Conservation (phyloP, 2,329 filamentous ascomycete species). For the Hypomyces rosellus region DNA sequence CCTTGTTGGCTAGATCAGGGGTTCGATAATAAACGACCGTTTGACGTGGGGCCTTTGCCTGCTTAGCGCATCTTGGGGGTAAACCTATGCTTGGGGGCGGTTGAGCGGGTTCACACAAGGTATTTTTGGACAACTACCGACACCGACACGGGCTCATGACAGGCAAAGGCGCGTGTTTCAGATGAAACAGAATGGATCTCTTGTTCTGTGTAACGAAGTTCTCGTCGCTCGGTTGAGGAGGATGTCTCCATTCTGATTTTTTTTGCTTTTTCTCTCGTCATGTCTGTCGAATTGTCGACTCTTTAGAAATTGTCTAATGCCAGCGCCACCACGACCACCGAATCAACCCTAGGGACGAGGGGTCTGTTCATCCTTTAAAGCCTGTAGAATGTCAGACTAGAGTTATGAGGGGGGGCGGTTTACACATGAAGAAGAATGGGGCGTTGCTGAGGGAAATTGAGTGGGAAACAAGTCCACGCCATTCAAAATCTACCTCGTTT, state of each 20-base stretch:
- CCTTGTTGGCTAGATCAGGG: constrained; percentile 10
- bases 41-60: constrained; percentile 11
- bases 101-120: constrained; percentile 1
- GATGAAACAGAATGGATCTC: not conserved
- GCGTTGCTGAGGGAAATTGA: too few relatives aligned
- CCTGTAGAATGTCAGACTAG: too few relatives aligned
- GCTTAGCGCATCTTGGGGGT: not conserved
- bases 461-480: too few relatives aligned
- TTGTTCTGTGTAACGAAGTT: not conserved
- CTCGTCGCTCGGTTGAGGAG: not conserved
- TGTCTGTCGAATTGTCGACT: too few relatives aligned
- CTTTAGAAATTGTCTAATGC: too few relatives aligned
- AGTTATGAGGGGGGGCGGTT: too few relatives aligned
- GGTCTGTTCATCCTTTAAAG: too few relatives aligned
- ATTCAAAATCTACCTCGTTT: too few relatives aligned
- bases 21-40: constrained; percentile 10
- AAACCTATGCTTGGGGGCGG: too few relatives aligned
- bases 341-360: too few relatives aligned
- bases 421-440: too few relatives aligned
- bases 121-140: constrained; percentile 10
- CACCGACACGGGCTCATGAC: constrained; percentile 1
- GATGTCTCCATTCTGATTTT: not conserved
- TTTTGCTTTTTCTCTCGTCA: not conserved
- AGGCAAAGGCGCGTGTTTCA: not conserved
- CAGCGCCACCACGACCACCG: too few relatives aligned